Base-by-base conservation (phyloP, 441 rosid species). In the Erodium moschatum region DNA sequence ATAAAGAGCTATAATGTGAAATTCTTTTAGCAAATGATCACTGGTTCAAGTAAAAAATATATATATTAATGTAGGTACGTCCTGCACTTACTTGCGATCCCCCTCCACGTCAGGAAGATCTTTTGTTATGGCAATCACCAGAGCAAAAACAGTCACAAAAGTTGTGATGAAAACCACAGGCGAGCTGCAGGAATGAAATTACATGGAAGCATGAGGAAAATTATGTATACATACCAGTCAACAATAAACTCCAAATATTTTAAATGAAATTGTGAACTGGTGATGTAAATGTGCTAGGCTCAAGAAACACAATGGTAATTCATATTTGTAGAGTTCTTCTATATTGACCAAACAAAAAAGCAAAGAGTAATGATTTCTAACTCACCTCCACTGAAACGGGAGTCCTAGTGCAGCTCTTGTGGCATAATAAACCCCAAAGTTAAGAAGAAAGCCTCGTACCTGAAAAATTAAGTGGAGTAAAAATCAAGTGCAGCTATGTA, bases 101-200 rank as follows among this genome's bases (percentile, higher is more conserved):
- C 98, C 98, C 74, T 93, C 98, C 46, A 89, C 92, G 75, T 90
- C 97, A 44, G 97, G 95, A 76, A 93, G 96, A 84, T 93, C 98
- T 80, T 89, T 90, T 61, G 98, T 90, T 75, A 93, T 87, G 72
- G 97, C 98, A 74, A 90, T 90, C 74, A 93, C 98, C 71, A 89
- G 78, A 0, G 98, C 98, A 70, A 93, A 93, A 76, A 93, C 69
- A 42, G 97, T 87, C 63, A 90, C 97, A 71, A 93, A 90, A 66
- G 86, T 85, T 48, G 98, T 93, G 75, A 93, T 93, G 83, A 93
- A 93, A 75, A 97, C 96, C 80, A 89, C 98, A 16, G 96, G 97
- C 11, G 89, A 85, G 78, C 98, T 93, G 89, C 84, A 81, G 50
- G 71, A 2, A 72, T 58, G 44, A 69, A 75, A 67, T 61, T 24